These are phyloP conservation scores for Thermochaetoides thermophila DNA, from an alignment of 495 filamentous ascomycete genomes.

Conservation along the genomic window DNA sequence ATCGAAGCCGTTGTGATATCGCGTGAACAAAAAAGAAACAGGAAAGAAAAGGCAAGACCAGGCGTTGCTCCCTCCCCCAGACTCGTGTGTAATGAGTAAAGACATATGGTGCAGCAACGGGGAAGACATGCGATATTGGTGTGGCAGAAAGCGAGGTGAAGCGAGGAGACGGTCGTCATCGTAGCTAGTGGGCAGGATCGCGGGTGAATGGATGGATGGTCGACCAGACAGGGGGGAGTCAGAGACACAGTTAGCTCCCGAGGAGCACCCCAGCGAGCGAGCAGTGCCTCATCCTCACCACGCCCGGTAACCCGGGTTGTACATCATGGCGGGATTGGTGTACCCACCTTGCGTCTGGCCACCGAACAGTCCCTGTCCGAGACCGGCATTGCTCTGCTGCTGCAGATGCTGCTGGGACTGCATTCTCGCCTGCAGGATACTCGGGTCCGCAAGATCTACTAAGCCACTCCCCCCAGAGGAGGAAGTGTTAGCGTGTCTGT, in stretches of 20 bases:
- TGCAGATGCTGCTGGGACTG: slow-evolving; percentile 78
- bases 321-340: slow-evolving; percentile 80
- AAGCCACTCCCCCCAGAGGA: slow-evolving; percentile 92
- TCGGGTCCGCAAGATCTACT: slow-evolving; percentile 99
- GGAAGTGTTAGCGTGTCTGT: slow-evolving; percentile 99
- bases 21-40: slow-evolving; percentile 20
- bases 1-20: slow-evolving; percentile 18
- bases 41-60: slow-evolving; percentile 8
- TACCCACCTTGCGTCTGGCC: slow-evolving; percentile 98
- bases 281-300: slow-evolving; percentile 40
- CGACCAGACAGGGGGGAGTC: too few relatives aligned
- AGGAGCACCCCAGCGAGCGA: not conserved
- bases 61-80: slow-evolving; percentile 9
- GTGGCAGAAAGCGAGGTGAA: too few relatives aligned
- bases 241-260: too few relatives aligned
- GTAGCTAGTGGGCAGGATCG: too few relatives aligned
- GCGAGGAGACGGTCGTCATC: too few relatives aligned
- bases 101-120: too few relatives aligned
- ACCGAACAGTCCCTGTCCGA: slow-evolving; percentile 76
- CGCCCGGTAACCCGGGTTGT: slow-evolving; percentile 57
- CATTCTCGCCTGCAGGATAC: slow-evolving; percentile 96
- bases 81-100: too few relatives aligned
- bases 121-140: too few relatives aligned
- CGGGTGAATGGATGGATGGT: too few relatives aligned
- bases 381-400: slow-evolving; percentile 55